Conservation (phyloP, 2,329 filamentous ascomycete species). For the Colletotrichum lindemuthianum region DNA sequence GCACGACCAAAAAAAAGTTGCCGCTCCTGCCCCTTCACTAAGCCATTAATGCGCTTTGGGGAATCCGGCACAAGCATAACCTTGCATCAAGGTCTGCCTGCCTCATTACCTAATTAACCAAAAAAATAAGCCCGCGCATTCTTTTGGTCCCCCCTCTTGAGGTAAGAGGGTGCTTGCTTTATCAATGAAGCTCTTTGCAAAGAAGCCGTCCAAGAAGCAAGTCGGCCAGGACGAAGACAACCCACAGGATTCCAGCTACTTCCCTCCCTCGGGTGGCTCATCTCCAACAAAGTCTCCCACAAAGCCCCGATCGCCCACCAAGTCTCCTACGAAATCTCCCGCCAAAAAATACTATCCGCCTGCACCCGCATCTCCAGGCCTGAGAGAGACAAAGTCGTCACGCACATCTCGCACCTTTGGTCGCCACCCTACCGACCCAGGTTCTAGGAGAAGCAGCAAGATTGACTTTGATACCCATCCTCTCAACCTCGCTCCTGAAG, state of each 20-base stretch:
- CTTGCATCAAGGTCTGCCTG: conserved; percentile 37
- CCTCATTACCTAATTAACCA: conserved; percentile 41
- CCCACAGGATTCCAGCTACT: conserved; percentile 42
- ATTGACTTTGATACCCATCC: conserved; percentile 81
- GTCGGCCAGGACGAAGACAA: conserved; percentile 48
- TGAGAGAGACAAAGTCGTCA: conserved; percentile 49
- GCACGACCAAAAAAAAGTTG: conserved; percentile 25
- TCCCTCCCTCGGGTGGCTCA: conserved; percentile 48
- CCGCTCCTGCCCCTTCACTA: conserved; percentile 33
- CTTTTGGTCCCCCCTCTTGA: conserved; percentile 27
- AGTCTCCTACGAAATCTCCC: conserved; percentile 43
- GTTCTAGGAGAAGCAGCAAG: conserved; percentile 60
- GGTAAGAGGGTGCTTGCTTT: conserved; percentile 31
- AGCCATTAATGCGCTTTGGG: conserved; percentile 34
- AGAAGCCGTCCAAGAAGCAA: conserved; percentile 56
- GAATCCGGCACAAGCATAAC: conserved; percentile 37
- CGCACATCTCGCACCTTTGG: conserved; percentile 57
- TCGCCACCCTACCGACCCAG: conserved; percentile 60
- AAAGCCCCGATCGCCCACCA: conserved; percentile 42
- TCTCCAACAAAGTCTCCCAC: conserved; percentile 41
- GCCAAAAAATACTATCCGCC: conserved; percentile 49
- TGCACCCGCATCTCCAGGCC: conserved; percentile 42
- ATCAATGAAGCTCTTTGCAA: conserved; percentile 64
- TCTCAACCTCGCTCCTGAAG: conserved; percentile 88
- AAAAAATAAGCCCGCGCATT: conserved; percentile 35